phyloP scores from a whole-genome alignment of 129 eudicot species.

The Pulicaria dysenterica region DNA sequence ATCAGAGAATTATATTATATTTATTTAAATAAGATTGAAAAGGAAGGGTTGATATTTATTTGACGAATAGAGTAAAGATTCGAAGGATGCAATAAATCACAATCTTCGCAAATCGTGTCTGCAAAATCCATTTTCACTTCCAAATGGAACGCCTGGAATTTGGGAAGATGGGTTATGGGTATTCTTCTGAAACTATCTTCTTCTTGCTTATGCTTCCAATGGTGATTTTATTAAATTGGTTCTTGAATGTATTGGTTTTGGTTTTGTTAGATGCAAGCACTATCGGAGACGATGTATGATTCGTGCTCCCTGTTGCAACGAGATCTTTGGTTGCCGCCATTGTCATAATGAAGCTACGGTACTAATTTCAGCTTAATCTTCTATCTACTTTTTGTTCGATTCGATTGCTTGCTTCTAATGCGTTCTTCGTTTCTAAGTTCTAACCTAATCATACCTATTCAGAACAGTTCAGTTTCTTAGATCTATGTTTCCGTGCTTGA shows the following conservation, averaged over 20 bases:
- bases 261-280: conserved; percentile 71
- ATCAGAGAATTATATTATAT: neutral
- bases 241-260: conserved; percentile 1
- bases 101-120: conserved; percentile 7
- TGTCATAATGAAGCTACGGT: conserved; percentile 97
- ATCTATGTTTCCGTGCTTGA: conserved; percentile 23
- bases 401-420: neutral
- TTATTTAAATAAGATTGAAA: neutral
- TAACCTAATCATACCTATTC: neutral
- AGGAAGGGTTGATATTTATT: neutral
- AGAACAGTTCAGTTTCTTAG: conserved; percentile 7
- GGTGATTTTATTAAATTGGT: neutral
- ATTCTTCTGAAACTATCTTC: conserved; percentile 15
- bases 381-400: neutral
- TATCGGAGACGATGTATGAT: conserved; percentile 94
- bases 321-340: conserved; percentile 90
- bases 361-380: conserved; percentile 10
- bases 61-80: neutral
- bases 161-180: conserved; percentile 99
- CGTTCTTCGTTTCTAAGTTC: neutral
- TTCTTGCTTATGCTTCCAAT: neutral
- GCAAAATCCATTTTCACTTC: neutral
- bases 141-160: conserved; percentile 71
- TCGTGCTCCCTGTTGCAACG: conserved; percentile 98
- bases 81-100: neutral